These are phyloP conservation scores for Vaucheria bursata DNA, from an alignment of 352 stramenopile species.

Conservation along the genomic window DNA sequence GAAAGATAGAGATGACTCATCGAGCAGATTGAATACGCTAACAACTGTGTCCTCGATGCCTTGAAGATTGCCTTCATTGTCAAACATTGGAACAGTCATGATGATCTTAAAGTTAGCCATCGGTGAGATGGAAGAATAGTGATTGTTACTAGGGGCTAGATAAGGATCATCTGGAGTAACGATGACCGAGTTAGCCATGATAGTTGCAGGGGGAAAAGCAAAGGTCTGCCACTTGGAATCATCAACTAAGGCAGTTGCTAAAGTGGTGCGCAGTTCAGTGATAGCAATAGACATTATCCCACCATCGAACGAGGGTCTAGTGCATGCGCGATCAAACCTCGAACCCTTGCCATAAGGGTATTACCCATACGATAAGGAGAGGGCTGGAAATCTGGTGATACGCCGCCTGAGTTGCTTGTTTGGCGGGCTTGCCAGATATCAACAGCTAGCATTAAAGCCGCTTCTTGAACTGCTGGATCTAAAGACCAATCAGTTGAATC, in stretches of 20 bases:
- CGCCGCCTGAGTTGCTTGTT: constrained; percentile 4
- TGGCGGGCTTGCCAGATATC: constrained; percentile 4
- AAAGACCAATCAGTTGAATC: constrained; percentile 8
- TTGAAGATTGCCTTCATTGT: constrained; percentile 8
- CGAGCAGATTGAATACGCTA: constrained; percentile 6
- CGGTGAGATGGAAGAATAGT: constrained; percentile 6
- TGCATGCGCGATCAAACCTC: constrained; percentile 4
- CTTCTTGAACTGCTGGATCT: constrained; percentile 6
- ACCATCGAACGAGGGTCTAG: constrained; percentile 4
- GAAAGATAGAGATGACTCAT: constrained; percentile 8
- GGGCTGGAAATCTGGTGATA: constrained; percentile 5
- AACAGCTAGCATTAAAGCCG: constrained; percentile 6
- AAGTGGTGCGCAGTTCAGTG: constrained; percentile 4
- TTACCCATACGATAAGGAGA: constrained; percentile 7
- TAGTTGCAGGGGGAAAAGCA: constrained; percentile 5
- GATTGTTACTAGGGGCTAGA: constrained; percentile 6
- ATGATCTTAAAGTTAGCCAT: constrained; percentile 8
- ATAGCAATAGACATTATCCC: constrained; percentile 8
- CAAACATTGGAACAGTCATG: constrained; percentile 7
- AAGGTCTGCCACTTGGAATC: constrained; percentile 5
- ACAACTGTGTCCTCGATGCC: constrained; percentile 4
- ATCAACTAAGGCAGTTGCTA: constrained; percentile 7
- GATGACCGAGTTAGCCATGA: constrained; percentile 5
- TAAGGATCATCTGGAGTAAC: constrained; percentile 7
- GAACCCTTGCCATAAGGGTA: constrained; percentile 5